Conservation (phyloP, 352 stramenopile genomes). For the Elongisporangium senticosum region DNA sequence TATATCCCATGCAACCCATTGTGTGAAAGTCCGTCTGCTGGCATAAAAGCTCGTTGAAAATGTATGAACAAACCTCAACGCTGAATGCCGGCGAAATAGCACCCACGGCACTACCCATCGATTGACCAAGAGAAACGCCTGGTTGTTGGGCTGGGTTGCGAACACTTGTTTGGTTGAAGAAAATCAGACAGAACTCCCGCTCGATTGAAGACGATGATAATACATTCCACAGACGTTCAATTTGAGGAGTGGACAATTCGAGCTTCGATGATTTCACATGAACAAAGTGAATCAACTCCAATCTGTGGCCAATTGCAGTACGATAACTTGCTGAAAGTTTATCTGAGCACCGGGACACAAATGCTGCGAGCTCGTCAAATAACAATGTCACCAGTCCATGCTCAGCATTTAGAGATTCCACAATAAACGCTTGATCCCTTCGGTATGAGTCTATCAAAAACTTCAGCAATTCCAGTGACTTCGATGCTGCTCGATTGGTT, state of each 20-base stretch:
- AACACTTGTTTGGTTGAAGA: slow-evolving; percentile 80
- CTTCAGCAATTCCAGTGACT: slow-evolving; percentile 77
- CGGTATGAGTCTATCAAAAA: slow-evolving; percentile 85
- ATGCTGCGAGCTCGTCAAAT: slow-evolving; percentile 81
- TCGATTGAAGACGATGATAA: slow-evolving; percentile 71
- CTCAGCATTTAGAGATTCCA: slow-evolving; percentile 70
- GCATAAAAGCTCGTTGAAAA: slow-evolving; percentile 82
- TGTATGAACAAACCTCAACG: slow-evolving; percentile 68
- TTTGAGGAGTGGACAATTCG: slow-evolving; percentile 68
- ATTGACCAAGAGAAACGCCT: slow-evolving; percentile 9
- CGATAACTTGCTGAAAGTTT: slow-evolving; percentile 50
- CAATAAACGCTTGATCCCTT: slow-evolving; percentile 52
- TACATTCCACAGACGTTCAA: slow-evolving; percentile 68
- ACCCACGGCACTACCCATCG: slow-evolving; percentile 12
- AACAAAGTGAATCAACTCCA: slow-evolving; percentile 85
- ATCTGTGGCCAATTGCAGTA: slow-evolving; percentile 72
- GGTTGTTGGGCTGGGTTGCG: slow-evolving; percentile 28
- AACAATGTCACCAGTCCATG: slow-evolving; percentile 68
- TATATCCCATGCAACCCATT: slow-evolving; percentile 72
- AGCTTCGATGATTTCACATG: slow-evolving; percentile 76
- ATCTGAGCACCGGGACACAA: slow-evolving; percentile 50
- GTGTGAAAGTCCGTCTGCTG: slow-evolving; percentile 70
- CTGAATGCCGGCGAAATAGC: slow-evolving; percentile 74
- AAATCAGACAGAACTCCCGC: slow-evolving; percentile 75
- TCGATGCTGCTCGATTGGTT: slow-evolving; percentile 49